Evolutionary conservation across 495 filamentous ascomycete species (phyloP).

Genomic region (Glarea lozoyensis): DNA sequence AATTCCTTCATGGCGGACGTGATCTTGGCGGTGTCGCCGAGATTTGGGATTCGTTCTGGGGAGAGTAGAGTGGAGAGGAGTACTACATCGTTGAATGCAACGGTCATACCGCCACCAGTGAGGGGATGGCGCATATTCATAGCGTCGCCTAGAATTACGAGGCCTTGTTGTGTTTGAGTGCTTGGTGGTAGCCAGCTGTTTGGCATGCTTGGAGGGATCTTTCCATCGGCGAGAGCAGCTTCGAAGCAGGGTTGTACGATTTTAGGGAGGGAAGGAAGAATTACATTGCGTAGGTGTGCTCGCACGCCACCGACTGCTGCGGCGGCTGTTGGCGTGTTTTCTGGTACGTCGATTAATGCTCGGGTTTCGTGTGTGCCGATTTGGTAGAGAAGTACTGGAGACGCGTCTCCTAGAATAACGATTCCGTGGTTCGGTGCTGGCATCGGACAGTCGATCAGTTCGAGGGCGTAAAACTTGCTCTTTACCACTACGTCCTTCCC

Average conservation of each 20-base stretch:
- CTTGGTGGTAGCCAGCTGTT: constrained; percentile 83
- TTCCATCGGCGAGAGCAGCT: constrained; percentile 64
- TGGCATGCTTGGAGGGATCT: constrained; percentile 69
- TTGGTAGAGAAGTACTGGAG: constrained; percentile 89
- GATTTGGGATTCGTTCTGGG: constrained; percentile 51
- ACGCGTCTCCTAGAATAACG: constrained; percentile 71
- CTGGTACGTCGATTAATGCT: constrained; percentile 83
- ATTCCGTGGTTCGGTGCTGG: constrained; percentile 70
- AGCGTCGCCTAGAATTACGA: constrained; percentile 76
- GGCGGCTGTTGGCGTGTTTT: constrained; percentile 62
- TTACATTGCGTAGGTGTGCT: constrained; percentile 64
- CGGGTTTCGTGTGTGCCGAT: constrained; percentile 94
- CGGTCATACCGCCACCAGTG: constrained; percentile 84
- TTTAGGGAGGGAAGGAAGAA: constrained; percentile 70
- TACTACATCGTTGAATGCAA: constrained; percentile 73
- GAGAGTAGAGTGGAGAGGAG: constrained; percentile 57
- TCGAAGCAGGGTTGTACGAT: constrained; percentile 63
- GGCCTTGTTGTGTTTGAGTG: constrained; percentile 56
- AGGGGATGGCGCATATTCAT: constrained; percentile 85
- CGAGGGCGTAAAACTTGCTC: constrained; percentile 84
- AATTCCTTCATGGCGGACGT: constrained; percentile 62
- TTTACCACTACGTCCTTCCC: constrained; percentile 56
- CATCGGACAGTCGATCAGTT: constrained; percentile 78
- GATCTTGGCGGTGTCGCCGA: constrained; percentile 58
- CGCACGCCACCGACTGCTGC: constrained; percentile 70